A percentile compares a stretch with the other conserved stretches of the same genome.
These are phyloP conservation scores for Solanum lycopersicoides DNA, from an alignment of 257 asterid species.

Conservation along the genomic window DNA sequence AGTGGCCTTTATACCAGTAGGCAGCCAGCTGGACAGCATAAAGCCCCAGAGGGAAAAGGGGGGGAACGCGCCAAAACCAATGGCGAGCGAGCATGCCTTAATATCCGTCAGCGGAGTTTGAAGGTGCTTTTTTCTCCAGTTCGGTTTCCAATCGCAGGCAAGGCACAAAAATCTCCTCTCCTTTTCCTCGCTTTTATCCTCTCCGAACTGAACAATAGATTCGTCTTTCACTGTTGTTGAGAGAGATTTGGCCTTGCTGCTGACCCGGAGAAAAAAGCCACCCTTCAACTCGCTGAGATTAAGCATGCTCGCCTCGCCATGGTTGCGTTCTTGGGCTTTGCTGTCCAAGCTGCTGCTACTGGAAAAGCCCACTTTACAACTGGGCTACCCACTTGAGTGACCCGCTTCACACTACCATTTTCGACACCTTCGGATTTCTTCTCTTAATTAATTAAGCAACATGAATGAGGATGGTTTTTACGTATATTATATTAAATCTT, in stretches of 20 bases:
- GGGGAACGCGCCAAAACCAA: no score
- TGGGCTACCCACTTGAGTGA: constrained; percentile 98
- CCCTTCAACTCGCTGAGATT: constrained; percentile 91
- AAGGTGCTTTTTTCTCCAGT: no score
- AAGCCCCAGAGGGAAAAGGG: no score
- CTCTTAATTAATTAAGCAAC: constrained; percentile 27
- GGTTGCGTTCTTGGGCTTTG: constrained; percentile 91
- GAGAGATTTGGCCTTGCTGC: constrained; percentile 92
- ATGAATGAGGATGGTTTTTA: constrained; percentile 1
- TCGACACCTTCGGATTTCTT: constrained; percentile 76
- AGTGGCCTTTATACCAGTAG: no score
- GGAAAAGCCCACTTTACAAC: constrained; percentile 95
- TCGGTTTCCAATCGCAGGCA: no score
- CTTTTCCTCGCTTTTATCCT: no score
- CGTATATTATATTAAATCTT: background rate
- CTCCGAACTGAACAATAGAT: no score
- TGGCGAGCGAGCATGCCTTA: no score
- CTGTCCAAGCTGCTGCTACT: constrained; percentile 90
- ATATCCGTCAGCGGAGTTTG: no score
- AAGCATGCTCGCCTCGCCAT: constrained; percentile 98
- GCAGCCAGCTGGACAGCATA: no score
- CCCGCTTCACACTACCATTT: constrained; percentile 97
- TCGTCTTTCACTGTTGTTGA: no score
- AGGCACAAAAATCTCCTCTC: no score
- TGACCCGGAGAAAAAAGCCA: constrained; percentile 85